A percentile compares a stretch with the other conserved stretches of the same genome.
phyloP scores from a whole-genome alignment of 1,284 basidiomycete species.

The Ganoderma lucidum region DNA sequence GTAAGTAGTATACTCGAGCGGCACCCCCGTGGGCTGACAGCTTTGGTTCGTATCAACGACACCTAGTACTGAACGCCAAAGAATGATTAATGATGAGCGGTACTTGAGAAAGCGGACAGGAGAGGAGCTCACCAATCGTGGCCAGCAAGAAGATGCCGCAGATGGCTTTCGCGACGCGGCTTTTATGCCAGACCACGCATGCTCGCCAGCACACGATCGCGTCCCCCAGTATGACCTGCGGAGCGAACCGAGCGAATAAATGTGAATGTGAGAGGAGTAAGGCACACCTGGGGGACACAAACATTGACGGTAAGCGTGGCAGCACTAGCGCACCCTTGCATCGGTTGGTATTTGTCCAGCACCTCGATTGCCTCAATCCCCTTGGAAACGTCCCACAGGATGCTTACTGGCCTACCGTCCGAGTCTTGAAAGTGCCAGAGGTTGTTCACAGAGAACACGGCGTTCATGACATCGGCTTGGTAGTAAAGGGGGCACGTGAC shows the following conservation, averaged over 20 bases:
- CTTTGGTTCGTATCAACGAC: background rate
- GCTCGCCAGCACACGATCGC: constrained; percentile 10
- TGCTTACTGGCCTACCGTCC: no score
- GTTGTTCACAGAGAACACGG: background rate
- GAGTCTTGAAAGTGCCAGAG: no score
- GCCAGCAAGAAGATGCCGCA: background rate
- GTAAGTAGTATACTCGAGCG: background rate
- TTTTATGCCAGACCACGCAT: background rate
- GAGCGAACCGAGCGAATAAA: background rate
- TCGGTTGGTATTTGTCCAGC: background rate
- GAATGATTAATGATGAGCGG: background rate
- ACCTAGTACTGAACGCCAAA: no score
- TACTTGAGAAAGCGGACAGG: background rate
- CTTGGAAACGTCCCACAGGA: no score
- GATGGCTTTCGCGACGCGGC: background rate
- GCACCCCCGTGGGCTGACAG: background rate
- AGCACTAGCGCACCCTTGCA: background rate
- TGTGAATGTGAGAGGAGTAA: background rate
- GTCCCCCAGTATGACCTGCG: background rate
- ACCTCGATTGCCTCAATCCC: no score
- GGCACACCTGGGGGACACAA: background rate
- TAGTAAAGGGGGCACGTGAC: background rate
- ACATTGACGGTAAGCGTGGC: background rate
- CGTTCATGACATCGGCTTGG: background rate
- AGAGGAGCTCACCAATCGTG: background rate